Percentiles rank a stretch among this genome's conserved stretches.
phyloP scores from a whole-genome alignment of 1,139 yeast species.

The Saccharomyces hybrid region DNA sequence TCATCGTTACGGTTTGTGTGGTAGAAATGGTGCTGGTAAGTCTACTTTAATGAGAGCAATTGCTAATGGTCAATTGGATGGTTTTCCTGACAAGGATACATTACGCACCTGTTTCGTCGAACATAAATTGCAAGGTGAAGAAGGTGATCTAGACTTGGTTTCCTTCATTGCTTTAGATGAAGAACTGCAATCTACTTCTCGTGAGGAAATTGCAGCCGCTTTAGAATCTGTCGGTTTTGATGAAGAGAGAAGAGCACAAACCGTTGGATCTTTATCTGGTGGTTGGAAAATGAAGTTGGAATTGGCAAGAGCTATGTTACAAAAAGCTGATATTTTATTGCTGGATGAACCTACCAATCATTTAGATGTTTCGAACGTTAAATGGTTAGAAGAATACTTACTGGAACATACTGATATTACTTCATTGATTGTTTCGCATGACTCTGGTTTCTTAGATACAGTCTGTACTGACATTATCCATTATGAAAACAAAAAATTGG shows the following conservation, averaged over 20 bases:
- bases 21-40: conserved; percentile 98
- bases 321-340: conserved; percentile 91
- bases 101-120: conserved; percentile 93
- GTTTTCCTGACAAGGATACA: conserved; percentile 87
- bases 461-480: conserved; percentile 97
- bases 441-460: conserved; percentile 89
- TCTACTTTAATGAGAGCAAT: conserved; percentile 96
- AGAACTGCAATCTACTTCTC: conserved; percentile 55
- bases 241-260: conserved; percentile 77
- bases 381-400: conserved; percentile 88
- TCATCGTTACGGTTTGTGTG: conserved; percentile 95
- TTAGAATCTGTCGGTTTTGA: conserved; percentile 83
- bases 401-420: conserved; percentile 78
- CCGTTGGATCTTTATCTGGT: conserved; percentile 92
- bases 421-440: conserved; percentile 93
- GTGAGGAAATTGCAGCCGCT: conserved; percentile 66
- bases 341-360: conserved; percentile 99
- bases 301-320: conserved; percentile 95
- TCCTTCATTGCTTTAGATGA: conserved; percentile 87
- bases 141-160: conserved; percentile 84
- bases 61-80: conserved; percentile 94
- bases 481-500: conserved; percentile 90
- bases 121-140: conserved; percentile 93
- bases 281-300: conserved; percentile 99
- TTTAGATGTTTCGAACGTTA: conserved; percentile 87